A percentile compares a stretch with the other conserved stretches of the same genome.
phyloP scores from a whole-genome alignment of 305 asterid genomes.

The Fraxinus xanthoxyloides region DNA sequence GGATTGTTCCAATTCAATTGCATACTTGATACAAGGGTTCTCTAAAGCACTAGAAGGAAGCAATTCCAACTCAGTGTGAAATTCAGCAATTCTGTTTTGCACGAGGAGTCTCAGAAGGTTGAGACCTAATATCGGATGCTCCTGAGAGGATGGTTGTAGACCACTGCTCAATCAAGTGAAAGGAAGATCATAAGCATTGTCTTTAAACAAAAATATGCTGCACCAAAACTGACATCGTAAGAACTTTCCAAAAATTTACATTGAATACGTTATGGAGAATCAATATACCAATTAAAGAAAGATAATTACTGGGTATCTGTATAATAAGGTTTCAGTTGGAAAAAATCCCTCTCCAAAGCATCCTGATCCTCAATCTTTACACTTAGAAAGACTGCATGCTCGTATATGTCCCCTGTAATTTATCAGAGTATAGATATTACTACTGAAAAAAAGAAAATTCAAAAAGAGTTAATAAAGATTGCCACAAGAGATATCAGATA shows the following conservation, averaged over 20 bases:
- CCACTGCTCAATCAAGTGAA: slow-evolving; percentile 60
- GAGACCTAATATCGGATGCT: slow-evolving; percentile 88
- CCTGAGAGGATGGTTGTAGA: slow-evolving; percentile 79
- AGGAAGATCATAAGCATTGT: slow-evolving; percentile 21
- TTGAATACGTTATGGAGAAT: not conserved
- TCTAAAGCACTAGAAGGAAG: slow-evolving; percentile 79
- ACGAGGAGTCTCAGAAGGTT: slow-evolving; percentile 97
- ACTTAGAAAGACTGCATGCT: slow-evolving; percentile 86
- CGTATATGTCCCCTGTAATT: slow-evolving; percentile 79
- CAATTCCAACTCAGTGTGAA: slow-evolving; percentile 93
- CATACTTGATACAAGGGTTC: slow-evolving; percentile 90
- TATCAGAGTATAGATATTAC: slow-evolving; percentile 22
- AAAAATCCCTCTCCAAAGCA: slow-evolving; percentile 90
- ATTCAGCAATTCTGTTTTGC: slow-evolving; percentile 95
- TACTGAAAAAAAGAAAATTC: slow-evolving; percentile 12
- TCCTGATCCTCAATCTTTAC: slow-evolving; percentile 94
- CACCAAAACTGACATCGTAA: not conserved
- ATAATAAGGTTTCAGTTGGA: slow-evolving; percentile 85
- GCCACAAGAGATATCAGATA: not conserved
- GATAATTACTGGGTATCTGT: slow-evolving; percentile 72
- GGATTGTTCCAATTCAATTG: slow-evolving; percentile 94
- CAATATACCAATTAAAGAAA: not conserved
- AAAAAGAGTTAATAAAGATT: not conserved
- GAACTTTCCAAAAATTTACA: not conserved
- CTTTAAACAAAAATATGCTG: not conserved